These are phyloP conservation scores for Podospora bellae-mahoneyi DNA, from an alignment of 495 filamentous ascomycete species.

Conservation along the genomic window DNA sequence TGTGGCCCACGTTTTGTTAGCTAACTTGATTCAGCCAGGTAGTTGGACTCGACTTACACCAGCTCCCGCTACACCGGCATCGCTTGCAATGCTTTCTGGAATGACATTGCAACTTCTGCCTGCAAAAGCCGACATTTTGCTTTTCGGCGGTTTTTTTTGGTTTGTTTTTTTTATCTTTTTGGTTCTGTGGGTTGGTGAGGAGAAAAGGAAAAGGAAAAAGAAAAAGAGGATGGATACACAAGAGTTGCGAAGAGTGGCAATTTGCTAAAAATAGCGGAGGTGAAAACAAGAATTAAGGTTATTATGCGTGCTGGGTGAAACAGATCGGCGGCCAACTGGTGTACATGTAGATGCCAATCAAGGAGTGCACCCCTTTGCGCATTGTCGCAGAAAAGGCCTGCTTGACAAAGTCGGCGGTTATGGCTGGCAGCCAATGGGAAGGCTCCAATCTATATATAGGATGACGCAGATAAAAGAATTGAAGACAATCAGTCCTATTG, in stretches of 20 bases:
- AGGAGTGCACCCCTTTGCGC: neutral
- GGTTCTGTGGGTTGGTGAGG: too few relatives aligned
- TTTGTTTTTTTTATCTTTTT: too few relatives aligned
- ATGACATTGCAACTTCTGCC: slow-evolving; percentile 44
- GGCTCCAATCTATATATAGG: neutral
- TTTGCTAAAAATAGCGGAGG: neutral
- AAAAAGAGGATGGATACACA: neutral
- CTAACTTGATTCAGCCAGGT: neutral
- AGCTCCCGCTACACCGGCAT: slow-evolving; percentile 56
- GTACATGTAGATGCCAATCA: neutral
- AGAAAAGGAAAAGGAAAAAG: neutral
- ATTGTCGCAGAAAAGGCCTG: too few relatives aligned
- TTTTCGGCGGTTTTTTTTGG: too few relatives aligned
- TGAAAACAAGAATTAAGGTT: neutral
- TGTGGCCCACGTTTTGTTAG: slow-evolving; percentile 16
- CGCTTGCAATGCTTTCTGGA: slow-evolving; percentile 44
- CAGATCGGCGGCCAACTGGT: neutral
- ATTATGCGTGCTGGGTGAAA: neutral
- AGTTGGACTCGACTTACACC: slow-evolving; percentile 43
- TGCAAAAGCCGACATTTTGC: slow-evolving; percentile 21
- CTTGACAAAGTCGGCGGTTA: neutral
- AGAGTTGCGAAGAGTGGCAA: too few relatives aligned
- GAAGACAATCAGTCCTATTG: neutral
- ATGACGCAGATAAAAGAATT: neutral
- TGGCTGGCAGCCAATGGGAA: neutral